Conservation (phyloP, 257 asterid genomes). For the Fraxinus excelsior region DNA sequence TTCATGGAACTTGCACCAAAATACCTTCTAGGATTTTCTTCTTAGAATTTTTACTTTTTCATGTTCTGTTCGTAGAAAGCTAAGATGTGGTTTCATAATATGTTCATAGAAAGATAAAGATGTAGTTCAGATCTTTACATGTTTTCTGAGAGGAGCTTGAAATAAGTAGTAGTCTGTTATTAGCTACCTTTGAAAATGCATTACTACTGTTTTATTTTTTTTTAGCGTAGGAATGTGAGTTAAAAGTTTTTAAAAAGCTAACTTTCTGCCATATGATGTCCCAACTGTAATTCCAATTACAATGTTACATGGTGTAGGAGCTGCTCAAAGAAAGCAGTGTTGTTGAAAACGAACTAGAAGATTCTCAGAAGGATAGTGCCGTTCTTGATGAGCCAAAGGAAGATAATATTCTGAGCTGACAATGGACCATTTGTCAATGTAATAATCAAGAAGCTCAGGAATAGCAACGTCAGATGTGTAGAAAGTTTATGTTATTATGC, state of each 20-base stretch:
- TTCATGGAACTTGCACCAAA: background rate
- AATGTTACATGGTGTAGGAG: constrained; percentile 32
- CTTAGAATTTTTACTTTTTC: too few species aligned
- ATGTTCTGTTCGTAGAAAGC: background rate
- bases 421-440: too few species aligned
- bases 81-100: background rate
- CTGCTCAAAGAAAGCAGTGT: constrained; percentile 11
- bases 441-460: background rate
- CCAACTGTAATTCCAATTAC: background rate
- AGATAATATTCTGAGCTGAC: background rate
- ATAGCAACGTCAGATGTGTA: background rate
- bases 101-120: background rate
- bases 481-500: background rate
- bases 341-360: constrained; percentile 26
- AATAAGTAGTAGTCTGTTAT: background rate
- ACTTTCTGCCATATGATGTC: background rate
- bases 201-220: background rate
- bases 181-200: background rate
- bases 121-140: background rate
- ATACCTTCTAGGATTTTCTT: background rate
- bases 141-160: background rate
- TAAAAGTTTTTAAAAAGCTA: background rate
- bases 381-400: constrained; percentile 15
- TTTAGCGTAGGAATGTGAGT: background rate
- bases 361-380: constrained; percentile 1